phyloP scores from a whole-genome alignment of 768 basidiomycete species.

The Porpolomopsis calyptriformis region DNA sequence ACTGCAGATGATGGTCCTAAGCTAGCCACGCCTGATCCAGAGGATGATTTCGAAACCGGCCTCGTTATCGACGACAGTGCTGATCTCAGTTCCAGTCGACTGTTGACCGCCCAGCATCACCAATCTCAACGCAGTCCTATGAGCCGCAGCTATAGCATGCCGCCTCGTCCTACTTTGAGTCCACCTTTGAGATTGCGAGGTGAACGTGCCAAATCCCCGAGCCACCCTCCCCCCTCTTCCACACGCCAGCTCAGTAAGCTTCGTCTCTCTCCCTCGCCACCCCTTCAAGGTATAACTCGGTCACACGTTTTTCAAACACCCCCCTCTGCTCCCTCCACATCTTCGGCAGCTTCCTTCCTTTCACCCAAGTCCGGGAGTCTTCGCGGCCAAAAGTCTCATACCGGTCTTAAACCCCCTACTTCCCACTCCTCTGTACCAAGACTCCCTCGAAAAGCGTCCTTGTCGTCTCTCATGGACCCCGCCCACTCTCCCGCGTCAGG shows the following conservation, averaged over 20 bases:
- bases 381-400: conserved; percentile 76
- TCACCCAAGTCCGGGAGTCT: conserved; percentile 63
- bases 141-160: conserved; percentile 50
- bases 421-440: conserved; percentile 55
- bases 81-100: conserved; percentile 71
- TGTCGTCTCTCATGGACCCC: conserved; percentile 63
- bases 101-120: conserved; percentile 35
- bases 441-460: conserved; percentile 65
- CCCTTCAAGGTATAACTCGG: conserved; percentile 44
- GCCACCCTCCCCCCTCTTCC: conserved; percentile 60
- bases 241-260: conserved; percentile 58
- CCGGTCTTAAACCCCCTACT: conserved; percentile 66
- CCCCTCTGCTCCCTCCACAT: conserved; percentile 35
- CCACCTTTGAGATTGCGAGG: conserved; percentile 52
- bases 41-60: conserved; percentile 81
- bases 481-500: conserved; percentile 46
- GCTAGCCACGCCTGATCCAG: conserved; percentile 49
- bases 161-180: conserved; percentile 43
- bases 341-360: conserved; percentile 47
- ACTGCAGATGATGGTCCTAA: conserved; percentile 31
- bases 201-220: conserved; percentile 65
- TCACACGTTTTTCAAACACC: conserved; percentile 54
- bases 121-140: conserved; percentile 31
- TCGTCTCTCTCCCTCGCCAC: conserved; percentile 60
- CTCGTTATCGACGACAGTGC: conserved; percentile 75